Base-by-base conservation (phyloP, 2,329 filamentous ascomycete genomes). In the Ascochyta pisi region DNA sequence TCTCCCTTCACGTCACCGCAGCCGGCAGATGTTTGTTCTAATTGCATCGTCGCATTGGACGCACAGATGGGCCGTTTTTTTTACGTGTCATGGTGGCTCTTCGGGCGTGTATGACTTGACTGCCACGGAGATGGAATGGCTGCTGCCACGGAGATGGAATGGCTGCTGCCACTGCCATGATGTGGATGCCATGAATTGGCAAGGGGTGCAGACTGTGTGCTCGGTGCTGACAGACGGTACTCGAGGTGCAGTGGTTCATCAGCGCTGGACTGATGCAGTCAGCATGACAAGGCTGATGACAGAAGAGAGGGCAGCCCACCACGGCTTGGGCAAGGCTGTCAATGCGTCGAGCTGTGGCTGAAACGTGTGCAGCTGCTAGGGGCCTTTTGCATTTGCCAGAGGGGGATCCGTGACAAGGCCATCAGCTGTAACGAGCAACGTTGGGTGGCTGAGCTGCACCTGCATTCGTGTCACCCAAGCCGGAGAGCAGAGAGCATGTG, bases 311-410 rank as follows among this genome's bases (percentile, higher is more conserved):
- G 26, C 7, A 7, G 6, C 26, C 26, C 26, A 19, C 23, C 23
- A 22, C 27, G 40, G n/a, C 40, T 15, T 29, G 37, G 24, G 37
- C 46, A 37, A 38, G 51, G 46, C 41, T 50, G 52, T 50, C 37
- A 15, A 12, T 45, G 52, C 35, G 44, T 29, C 37, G 10, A 49
- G 31, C 48, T 57, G 54, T 57, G 54, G 54, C 54, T 57, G 54
- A 56, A 56, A 56, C 53, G 19, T 15, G 35, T 41, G 52, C 46
- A 31, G 40, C 52, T 50, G 34, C 41, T 40, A 46, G 46, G 46
- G 52, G 51, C 19, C n/a, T 6, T 9, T 24, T 24, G 52, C 45
- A 55, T n/a, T 34, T 41, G 37, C 40, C 46, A 40, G 10, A 16
- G 34, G 33, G 45, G 35, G 51, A 54, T 35, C 45, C 34, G 45